Percentiles rank a stretch among this genome's conserved stretches.
phyloP scores from a whole-genome alignment of 208 protist genomes.

The Balamuthia mandrillaris region DNA sequence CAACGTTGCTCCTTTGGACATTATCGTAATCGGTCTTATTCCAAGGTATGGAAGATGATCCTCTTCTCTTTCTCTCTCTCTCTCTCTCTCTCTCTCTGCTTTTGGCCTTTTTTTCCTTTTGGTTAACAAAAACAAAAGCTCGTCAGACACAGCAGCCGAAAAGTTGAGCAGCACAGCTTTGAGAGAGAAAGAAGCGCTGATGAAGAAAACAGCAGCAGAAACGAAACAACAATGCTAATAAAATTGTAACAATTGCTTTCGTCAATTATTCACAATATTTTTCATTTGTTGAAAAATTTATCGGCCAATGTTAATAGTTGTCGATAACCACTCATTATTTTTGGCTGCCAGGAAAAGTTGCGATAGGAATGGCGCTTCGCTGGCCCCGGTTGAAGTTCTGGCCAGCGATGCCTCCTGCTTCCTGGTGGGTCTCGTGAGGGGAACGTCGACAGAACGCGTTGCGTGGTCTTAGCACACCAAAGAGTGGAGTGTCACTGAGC shows the following conservation, averaged over 20 bases:
- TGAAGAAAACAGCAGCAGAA: constrained; percentile 4
- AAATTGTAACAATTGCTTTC: neutral
- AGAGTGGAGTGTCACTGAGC: too few relatives aligned
- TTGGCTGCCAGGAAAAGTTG: too few relatives aligned
- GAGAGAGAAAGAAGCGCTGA: constrained; percentile 4
- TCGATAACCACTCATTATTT: too few relatives aligned
- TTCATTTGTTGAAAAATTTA: too few relatives aligned
- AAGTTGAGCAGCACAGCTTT: constrained; percentile 6
- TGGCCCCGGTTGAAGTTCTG: too few relatives aligned
- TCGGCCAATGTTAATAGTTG: too few relatives aligned
- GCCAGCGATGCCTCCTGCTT: too few relatives aligned
- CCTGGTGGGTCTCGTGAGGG: too few relatives aligned
- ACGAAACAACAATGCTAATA: neutral
- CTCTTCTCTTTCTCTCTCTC: neutral
- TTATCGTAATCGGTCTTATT: neutral
- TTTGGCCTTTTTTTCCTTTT: neutral
- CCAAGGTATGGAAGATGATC: neutral
- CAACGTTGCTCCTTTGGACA: neutral
- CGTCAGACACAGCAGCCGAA: neutral
- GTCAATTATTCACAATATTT: too few relatives aligned
- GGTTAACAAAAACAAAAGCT: neutral
- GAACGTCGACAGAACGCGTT: too few relatives aligned
- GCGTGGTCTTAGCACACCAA: too few relatives aligned
- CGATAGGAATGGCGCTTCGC: too few relatives aligned
- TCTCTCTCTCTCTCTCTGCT: neutral